Evolutionary conservation across 306 rosid species (phyloP).

Genomic region (peach (Prunus persica)): Prunus_persica_NCBIv2 NC_034013.1:12666501-12667000

Average conservation of each 20-base stretch:
- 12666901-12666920: background rate
- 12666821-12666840: background rate
- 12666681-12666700: background rate
- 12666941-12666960: background rate
- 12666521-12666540: background rate
- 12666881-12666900: too few species aligned
- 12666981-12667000: background rate
- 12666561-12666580: too few species aligned
- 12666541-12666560: too few species aligned
- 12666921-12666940: too few species aligned
- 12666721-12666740: background rate
- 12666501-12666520: background rate
- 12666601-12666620: background rate
- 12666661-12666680: background rate
- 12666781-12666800: background rate
- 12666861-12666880: too few species aligned
- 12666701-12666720: background rate
- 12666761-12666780: background rate
- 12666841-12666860: background rate
- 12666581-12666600: background rate
- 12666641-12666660: background rate
- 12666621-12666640: background rate
- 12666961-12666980: background rate
- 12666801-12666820: background rate
- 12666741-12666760: background rate